Evolutionary conservation across 768 basidiomycete genomes (phyloP), one percentile per base, ranked within the genome.

Genomic region (Suillus luteus): DNA sequence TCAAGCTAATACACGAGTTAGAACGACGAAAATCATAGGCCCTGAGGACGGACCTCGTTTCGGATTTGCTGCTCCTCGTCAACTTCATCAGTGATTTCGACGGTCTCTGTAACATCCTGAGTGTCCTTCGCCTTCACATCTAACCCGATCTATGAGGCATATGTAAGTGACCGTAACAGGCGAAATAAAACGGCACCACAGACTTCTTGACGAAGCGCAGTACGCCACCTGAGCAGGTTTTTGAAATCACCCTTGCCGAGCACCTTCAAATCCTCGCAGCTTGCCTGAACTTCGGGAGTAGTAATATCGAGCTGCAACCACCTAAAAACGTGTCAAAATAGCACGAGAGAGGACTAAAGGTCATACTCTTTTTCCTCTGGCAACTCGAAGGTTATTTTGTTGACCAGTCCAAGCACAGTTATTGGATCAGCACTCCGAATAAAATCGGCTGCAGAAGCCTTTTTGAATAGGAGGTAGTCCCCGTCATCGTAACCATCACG

Each of bases 241-340:
- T 98, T 99, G 81, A 99, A 99, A 72, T 99, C 97, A 35, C 96
- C 92, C 78, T 98, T 99, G 40, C 97, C 97, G 40, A 99, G 80
- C 5, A 99, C 97, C 75, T 96, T 98, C 67, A 99, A 82, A 81
- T 99, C 97, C 24, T 89, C 86, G 68, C 89, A 91, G 73, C 92
- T 94, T n/a, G 83, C 81, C 73, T 86, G 85, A 66, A 99, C 80
- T 60, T 99, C 96, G 0, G 81, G 73, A 2, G 91, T 90, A 24
- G 94, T 97, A 62, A 89, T 78, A 57, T 85, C 82, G 58, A 89
- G 77, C 59, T 79, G 80, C 38, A 91, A 75, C 92, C 97, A 96
- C 64, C 91, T 93, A 51, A 35, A 64, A 63, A 62, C 46, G 43
- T 37, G 27, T 66, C 38, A 67, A 46, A 63, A 51, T 31, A 52